Base-by-base conservation (phyloP, 1,284 basidiomycete genomes). In the Marasmius oreades region DNA sequence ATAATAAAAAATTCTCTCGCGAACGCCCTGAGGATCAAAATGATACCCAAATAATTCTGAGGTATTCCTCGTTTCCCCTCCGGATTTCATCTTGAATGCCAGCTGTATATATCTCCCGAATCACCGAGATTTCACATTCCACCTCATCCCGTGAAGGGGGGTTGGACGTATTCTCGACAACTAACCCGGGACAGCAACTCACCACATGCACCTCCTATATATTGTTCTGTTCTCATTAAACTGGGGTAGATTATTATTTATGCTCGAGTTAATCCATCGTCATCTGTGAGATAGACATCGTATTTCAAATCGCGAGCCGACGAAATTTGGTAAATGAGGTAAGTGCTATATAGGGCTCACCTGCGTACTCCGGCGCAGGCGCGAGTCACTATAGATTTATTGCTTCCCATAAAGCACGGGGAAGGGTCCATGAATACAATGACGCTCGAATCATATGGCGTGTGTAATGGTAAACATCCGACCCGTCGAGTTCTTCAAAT, bases 21-120 rank as follows among this genome's bases (percentile, higher is more conserved):
- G 18, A 33, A 52, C 31, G 58, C 58, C 58, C 58, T 56, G 55
- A 55, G 52, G 56, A 53, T 57, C 56, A 53, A 50, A 53, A 45
- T 50, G 36, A 37, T 45, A 12, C 43, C 11, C 22, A 18, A 2
- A 45, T 45, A 22, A 16, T 26, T 48, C 16, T 24, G 34, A 39
- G 26, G 11, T 18, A 5, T 33, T 22, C 28, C 20, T 52, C 51
- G 26, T 33, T 45, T 47, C 45, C 42, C 24, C 22, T 22, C 53
- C 48, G 48, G 28, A 58, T 22, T 34, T 45, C 48, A 58, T 55
- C 53, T 55, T 52, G 28, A 58, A 39, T 14, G 48, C 46, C 43
- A 20, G 11, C 46, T 28, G 26, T 12, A 37, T 31, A 31, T 31
- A 5, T 31, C 47, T 47, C 34, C 57, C 57, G 53, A 52, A 26